These are phyloP conservation scores for Zymoseptoria crescenta DNA, from an alignment of 2,329 filamentous ascomycete genomes.

Conservation along the genomic window DNA sequence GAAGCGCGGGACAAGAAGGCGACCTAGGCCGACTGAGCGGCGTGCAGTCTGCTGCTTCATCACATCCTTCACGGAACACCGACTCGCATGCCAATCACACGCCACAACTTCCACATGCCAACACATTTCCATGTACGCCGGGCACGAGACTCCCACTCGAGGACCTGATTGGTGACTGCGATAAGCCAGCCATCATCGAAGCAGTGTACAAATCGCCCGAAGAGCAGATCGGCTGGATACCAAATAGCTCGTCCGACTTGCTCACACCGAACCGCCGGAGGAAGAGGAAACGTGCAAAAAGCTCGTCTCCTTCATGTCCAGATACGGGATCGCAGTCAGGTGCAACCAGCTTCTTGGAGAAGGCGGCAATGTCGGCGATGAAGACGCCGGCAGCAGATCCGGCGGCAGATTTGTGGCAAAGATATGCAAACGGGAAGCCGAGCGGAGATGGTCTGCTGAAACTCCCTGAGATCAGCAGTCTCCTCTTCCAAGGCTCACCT, in stretches of 20 bases:
- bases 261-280: slow-evolving; percentile 35
- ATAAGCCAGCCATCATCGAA: slow-evolving; percentile 44
- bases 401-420: slow-evolving; percentile 40
- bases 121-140: slow-evolving; percentile 49
- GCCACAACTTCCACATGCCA: slow-evolving; percentile 21
- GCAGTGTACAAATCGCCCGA: slow-evolving; percentile 47
- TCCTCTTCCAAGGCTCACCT: slow-evolving; percentile 41
- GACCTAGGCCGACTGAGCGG: background rate
- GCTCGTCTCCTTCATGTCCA: slow-evolving; percentile 38
- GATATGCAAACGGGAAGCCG: slow-evolving; percentile 33
- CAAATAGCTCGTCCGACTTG: slow-evolving; percentile 35
- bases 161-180: slow-evolving; percentile 54
- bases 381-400: slow-evolving; percentile 42
- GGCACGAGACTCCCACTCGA: slow-evolving; percentile 51
- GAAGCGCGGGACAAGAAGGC: slow-evolving; percentile 37
- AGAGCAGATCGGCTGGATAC: slow-evolving; percentile 54
- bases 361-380: slow-evolving; percentile 18
- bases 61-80: background rate
- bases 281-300: slow-evolving; percentile 39
- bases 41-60: background rate
- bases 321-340: slow-evolving; percentile 19
- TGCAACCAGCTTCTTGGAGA: slow-evolving; percentile 19
- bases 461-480: slow-evolving; percentile 35
- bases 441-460: slow-evolving; percentile 31
- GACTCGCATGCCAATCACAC: slow-evolving; percentile 10